These are phyloP conservation scores for Kodamaea ohmeri DNA, from an alignment of 1,139 yeast species.

Conservation along the genomic window DNA sequence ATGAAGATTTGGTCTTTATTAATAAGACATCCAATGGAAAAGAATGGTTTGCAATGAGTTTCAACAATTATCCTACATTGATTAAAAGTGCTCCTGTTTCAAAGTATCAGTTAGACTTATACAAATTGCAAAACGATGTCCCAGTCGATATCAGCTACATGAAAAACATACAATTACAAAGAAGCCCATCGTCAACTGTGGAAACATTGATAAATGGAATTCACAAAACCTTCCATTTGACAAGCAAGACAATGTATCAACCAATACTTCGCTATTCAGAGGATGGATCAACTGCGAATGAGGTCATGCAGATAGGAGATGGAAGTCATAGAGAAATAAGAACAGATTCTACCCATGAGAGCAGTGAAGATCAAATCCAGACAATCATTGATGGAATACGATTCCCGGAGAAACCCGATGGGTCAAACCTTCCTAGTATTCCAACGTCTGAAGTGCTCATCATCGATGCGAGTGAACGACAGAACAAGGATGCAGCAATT, in stretches of 20 bases:
- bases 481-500: constrained; percentile 2
- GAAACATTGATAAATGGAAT: constrained; percentile 50
- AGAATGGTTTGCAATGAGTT: constrained; percentile 89
- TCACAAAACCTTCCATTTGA: constrained; percentile 41
- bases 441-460: constrained; percentile 15
- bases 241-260: constrained; percentile 35
- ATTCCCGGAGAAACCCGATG: constrained; percentile 23
- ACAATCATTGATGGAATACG: constrained; percentile 38
- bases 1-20: constrained; percentile 53
- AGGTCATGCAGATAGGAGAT: constrained; percentile 28
- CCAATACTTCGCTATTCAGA: constrained; percentile 34
- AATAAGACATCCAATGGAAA: constrained; percentile 58
- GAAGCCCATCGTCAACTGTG: constrained; percentile 16
- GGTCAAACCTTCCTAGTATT: constrained; percentile 4
- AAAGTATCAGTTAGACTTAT: constrained; percentile 46
- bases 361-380: constrained; percentile 9
- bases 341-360: constrained; percentile 6
- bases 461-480: constrained; percentile 10
- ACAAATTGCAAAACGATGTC: constrained; percentile 19
- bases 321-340: constrained; percentile 15
- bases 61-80: constrained; percentile 69
- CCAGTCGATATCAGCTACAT: constrained; percentile 17
- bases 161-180: constrained; percentile 21
- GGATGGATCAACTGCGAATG: constrained; percentile 11
- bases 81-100: constrained; percentile 78